Base-by-base conservation (phyloP, 768 basidiomycete genomes). In the Leccinum fibrillosum region DNA sequence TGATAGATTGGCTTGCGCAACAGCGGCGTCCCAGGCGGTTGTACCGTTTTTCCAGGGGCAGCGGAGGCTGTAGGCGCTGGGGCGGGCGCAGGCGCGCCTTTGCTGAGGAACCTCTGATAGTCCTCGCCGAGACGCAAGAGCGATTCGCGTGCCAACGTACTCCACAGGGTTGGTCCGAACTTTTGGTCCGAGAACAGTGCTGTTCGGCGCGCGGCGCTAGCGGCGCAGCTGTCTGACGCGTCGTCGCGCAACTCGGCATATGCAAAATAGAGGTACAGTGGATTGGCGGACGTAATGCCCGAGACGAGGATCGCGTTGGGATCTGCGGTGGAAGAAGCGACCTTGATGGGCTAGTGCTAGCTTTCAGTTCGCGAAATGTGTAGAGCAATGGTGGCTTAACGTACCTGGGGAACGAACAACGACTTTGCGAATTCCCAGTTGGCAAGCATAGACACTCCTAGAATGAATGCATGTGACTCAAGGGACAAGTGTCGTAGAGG, bases 171-270 rank as follows among this genome's bases (percentile, higher is more conserved):
- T 0, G 85, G 86, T 8, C 74, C 77, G 54, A 82, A 82, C 63
- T 86, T 88, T 65, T 88, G 85, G 62, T 91, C 89, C 0, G 79
- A 79, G 64, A 90, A 91, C 1, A 91, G 66, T 0, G 81, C 77
- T 0, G 78, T 78, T 11, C 88, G 78, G 34, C 77, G 78, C 1
- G 78, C 66, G 11, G 73, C 66, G 0, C 78, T 79, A 2, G 74
- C 63, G 2, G 78, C 49, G 5, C 77, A 75, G 6, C 71, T 70
- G 21, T 80, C 79, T n/a, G 71, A 68, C 0, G 86, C 78, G 11
- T 89, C 64, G 4, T 76, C 74, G 10, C 70, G 71, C 42, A 92
- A 76, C 60, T 92, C 90, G 0, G 79, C 72, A 63, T 84, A 89
- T 0, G 90, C 89, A 60, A 86, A 83, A 66, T 86, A 81, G 44